Evolutionary conservation across 139 green algal genomes (phyloP).

Genomic region (Pleodorina starrii): DNA sequence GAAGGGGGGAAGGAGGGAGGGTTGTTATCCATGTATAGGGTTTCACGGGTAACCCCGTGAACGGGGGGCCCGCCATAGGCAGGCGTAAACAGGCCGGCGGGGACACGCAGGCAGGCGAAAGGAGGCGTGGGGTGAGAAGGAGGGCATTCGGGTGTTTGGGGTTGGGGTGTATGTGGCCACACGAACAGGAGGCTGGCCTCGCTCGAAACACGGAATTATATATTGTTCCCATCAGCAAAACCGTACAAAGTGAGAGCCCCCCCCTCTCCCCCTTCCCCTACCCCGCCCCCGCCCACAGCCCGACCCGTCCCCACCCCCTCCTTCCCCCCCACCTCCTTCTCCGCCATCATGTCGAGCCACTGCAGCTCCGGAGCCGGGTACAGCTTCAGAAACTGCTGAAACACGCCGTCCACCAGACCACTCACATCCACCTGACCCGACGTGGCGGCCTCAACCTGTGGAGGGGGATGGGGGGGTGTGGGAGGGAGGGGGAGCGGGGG

Average conservation of each 20-base stretch:
- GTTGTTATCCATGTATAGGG: too few relatives aligned
- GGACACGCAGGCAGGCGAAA: too few relatives aligned
- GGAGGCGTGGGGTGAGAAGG: background rate
- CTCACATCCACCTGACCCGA: background rate
- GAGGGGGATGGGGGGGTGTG: too few relatives aligned
- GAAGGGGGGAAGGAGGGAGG: background rate
- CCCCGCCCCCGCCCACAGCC: background rate
- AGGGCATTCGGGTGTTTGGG: background rate
- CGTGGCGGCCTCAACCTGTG: constrained; percentile 12
- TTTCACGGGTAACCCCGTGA: too few relatives aligned
- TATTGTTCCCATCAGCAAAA: too few relatives aligned
- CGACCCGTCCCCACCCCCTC: background rate
- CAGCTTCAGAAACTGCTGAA: background rate
- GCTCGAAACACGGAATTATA: too few relatives aligned
- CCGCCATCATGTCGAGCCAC: constrained; percentile 43
- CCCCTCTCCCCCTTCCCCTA: background rate
- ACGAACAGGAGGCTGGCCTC: too few relatives aligned
- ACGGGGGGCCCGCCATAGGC: too few relatives aligned
- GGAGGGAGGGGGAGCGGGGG: background rate
- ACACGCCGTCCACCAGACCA: constrained; percentile 1
- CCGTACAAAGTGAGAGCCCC: too few relatives aligned
- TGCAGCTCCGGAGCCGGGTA: constrained; percentile 43
- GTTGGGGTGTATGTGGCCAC: too few relatives aligned
- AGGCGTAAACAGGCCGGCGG: too few relatives aligned
- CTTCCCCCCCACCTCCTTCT: constrained; percentile 19